Conservation (phyloP, 306 rosid species). For the Abrus pulchellus region DNA sequence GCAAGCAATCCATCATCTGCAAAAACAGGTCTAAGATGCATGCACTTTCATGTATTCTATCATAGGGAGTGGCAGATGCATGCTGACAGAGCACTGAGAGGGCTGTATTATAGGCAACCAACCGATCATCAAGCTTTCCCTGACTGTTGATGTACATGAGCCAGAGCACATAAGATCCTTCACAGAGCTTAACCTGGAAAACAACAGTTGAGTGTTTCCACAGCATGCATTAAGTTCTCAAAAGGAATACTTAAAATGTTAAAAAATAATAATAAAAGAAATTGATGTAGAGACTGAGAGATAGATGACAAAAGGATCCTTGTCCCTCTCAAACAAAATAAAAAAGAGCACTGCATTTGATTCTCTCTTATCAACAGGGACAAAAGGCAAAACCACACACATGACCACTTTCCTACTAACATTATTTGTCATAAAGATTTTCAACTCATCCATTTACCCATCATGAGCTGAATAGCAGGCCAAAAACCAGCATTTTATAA, state of each 20-base stretch:
- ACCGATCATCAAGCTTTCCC: conserved; percentile 67
- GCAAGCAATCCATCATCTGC: conserved; percentile 85
- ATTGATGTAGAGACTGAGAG: conserved; percentile 9
- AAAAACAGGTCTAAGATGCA: conserved; percentile 88
- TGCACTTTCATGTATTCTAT: conserved; percentile 68
- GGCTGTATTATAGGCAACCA: conserved; percentile 75
- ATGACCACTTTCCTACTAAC: conserved; percentile 1
- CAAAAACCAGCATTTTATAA: conserved; percentile 3
- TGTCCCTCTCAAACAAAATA: conserved; percentile 13
- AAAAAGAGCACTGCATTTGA: conserved; percentile 15
- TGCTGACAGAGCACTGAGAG: conserved; percentile 70
- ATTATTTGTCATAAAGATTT: not conserved
- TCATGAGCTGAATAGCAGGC: conserved; percentile 11
- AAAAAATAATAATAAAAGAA: conserved; percentile 5
- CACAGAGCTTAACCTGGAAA: conserved; percentile 82
- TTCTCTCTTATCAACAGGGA: conserved; percentile 16
- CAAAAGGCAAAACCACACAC: not conserved
- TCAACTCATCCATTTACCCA: conserved; percentile 41
- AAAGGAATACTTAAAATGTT: conserved; percentile 42
- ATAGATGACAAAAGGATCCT: conserved; percentile 17
- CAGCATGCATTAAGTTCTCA: conserved; percentile 48
- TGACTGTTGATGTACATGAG: conserved; percentile 92
- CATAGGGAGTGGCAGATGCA: conserved; percentile 58
- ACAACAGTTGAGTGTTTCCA: conserved; percentile 61
- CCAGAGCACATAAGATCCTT: conserved; percentile 86